Conservation (phyloP, 2,329 filamentous ascomycete species). For the Ophiostoma himal-ulmi region DNA sequence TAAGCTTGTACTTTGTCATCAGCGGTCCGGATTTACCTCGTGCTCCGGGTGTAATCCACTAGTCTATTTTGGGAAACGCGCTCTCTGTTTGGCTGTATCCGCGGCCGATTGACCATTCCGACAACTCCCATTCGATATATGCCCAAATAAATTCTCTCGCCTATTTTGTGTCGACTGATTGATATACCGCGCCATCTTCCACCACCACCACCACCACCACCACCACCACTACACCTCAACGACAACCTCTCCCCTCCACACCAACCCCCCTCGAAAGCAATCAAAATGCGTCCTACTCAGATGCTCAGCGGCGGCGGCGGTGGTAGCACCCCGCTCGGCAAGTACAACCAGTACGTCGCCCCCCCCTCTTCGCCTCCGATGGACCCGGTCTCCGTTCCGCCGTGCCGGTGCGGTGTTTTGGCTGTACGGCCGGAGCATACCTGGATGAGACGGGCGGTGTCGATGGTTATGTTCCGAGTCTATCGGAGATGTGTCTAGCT, state of each 20-base stretch:
- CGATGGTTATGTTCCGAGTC: not conserved
- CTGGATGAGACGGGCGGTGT: not conserved
- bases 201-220: constrained; percentile 12
- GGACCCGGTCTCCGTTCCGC: constrained; percentile 16
- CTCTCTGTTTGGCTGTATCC: not conserved
- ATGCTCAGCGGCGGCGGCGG: constrained; percentile 39
- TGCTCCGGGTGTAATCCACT: constrained; percentile 6
- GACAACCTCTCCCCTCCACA: constrained; percentile 14
- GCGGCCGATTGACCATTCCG: constrained; percentile 28
- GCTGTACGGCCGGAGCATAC: not conserved
- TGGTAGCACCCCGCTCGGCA: constrained; percentile 39
- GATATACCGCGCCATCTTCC: constrained; percentile 8
- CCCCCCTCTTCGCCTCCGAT: constrained; percentile 3
- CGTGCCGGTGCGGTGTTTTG: constrained; percentile 18
- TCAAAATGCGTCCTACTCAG: constrained; percentile 45
- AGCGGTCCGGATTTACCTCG: constrained; percentile 21
- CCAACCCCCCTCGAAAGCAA: constrained; percentile 16
- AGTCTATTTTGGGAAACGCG: not conserved
- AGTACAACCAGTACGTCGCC: constrained; percentile 40
- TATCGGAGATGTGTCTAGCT: not conserved
- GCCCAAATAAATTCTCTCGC: constrained; percentile 27
- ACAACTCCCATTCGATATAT: constrained; percentile 28
- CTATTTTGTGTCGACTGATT: constrained; percentile 20
- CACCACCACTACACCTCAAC: constrained; percentile 14
- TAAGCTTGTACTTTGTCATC: not conserved